Percentiles rank a stretch among this genome's conserved stretches.
phyloP scores from a whole-genome alignment of 176 grass and related monocot genomes.

The Phoenix roebelenii region DNA sequence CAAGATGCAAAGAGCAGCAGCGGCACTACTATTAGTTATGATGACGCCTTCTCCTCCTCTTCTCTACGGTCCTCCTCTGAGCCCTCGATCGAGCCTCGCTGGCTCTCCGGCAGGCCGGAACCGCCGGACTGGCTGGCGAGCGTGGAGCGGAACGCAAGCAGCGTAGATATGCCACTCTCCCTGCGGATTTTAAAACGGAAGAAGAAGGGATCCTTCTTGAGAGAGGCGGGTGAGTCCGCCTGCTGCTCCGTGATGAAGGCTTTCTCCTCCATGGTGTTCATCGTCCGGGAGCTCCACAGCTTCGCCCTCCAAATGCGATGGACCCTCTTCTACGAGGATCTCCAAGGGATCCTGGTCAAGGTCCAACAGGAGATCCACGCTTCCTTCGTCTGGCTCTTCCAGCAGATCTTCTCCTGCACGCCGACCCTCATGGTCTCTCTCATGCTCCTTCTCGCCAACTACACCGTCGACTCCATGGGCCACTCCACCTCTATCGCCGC shows the following conservation, averaged over 20 bases:
- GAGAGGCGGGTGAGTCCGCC: slow-evolving; percentile 42
- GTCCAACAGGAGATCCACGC: slow-evolving; percentile 80
- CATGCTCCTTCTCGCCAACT: slow-evolving; percentile 95
- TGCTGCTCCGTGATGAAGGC: slow-evolving; percentile 53
- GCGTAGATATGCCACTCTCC: slow-evolving; percentile 59
- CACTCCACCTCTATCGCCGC: slow-evolving; percentile 22
- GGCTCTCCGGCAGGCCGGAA: slow-evolving; percentile 9
- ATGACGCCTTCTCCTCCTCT: not conserved
- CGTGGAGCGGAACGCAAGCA: slow-evolving; percentile 58
- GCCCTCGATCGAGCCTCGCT: not conserved
- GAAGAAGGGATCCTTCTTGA: slow-evolving; percentile 37
- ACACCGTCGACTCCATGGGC: slow-evolving; percentile 88
- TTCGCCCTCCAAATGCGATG: slow-evolving; percentile 70
- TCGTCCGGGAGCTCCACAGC: slow-evolving; percentile 91
- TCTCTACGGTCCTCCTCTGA: not conserved
- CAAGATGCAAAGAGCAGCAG: not conserved
- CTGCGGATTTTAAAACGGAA: slow-evolving; percentile 73
- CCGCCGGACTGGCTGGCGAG: slow-evolving; percentile 34
- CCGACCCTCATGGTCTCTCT: slow-evolving; percentile 87
- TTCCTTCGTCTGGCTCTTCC: slow-evolving; percentile 99
- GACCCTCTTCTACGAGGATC: slow-evolving; percentile 53
- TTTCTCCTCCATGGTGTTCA: slow-evolving; percentile 95
- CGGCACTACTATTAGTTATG: no score
- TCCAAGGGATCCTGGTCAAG: slow-evolving; percentile 35
- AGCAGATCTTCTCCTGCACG: slow-evolving; percentile 84